Base-by-base conservation (phyloP, 2,329 filamentous ascomycete species). In the Pyrenochaeta sp. region DNA sequence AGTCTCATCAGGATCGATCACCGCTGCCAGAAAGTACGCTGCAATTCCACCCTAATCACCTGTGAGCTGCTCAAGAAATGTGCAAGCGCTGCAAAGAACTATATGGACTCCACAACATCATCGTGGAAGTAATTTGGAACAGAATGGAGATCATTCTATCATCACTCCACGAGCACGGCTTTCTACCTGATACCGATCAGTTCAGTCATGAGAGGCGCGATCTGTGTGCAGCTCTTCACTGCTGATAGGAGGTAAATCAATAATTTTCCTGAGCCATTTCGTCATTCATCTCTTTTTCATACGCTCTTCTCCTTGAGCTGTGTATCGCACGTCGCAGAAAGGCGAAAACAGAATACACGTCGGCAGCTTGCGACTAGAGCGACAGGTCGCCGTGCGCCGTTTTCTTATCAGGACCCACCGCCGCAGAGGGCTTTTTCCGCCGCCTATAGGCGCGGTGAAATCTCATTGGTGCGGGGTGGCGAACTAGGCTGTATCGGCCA, bases 151-250 rank as follows among this genome's bases (percentile, higher is more conserved):
- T 47, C 3, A 59, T 65, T 13, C 58, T 59, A 40, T 39, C 28
- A 5, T 25, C 58, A 1, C 56, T 70, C n/a, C 49, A 64, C 27
- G 37, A 56, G 13, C 56, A 34, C 2, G 54, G 54, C 7, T 54
- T 58, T 25, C 25, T 67, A 0, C 55, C 52, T 2, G 62, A 65
- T 27, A n/a, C 28, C 12, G 60, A 63, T 5, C 15, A 22, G 4
- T 66, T 60, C 19, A 36, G 34, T 36, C 8, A 5, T 12, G 12
- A 36, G 34, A 42, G 39, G n/a, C 15, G 24, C 15, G 15, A 24
- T 25, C 15, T 25, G 19, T 42, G 22, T 8, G 39, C 13, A 30
- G 28, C 28, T 30, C 28, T 30, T 30, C 28, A 5, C 28, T 30
- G 28, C 28, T 5, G 28, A 9, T 30, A 5, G 28, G 19, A 30